A percentile compares a stretch with the other conserved stretches of the same genome.
Evolutionary conservation across 1,139 yeast species (phyloP).

Genomic region (Hyphopichia buzzinii): DNA sequence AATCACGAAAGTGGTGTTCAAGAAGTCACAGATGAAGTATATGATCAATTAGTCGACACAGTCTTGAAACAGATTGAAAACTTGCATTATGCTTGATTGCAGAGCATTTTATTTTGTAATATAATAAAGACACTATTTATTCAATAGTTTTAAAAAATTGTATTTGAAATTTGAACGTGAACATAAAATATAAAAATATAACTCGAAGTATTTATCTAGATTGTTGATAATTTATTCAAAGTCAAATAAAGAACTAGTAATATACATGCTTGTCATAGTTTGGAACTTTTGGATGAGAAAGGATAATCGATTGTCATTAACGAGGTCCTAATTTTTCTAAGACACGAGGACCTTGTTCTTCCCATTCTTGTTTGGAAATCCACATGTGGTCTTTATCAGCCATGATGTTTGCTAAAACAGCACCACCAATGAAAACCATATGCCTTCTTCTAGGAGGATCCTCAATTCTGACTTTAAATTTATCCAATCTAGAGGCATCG

Average conservation of each 20-base stretch:
- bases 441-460: slow-evolving; percentile 99
- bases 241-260: no score
- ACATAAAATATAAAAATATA: slow-evolving; percentile 1
- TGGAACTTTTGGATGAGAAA: no score
- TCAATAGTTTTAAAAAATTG: background rate
- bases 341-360: slow-evolving; percentile 87
- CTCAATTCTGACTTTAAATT: slow-evolving; percentile 94
- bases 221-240: no score
- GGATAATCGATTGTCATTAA: no score
- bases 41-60: slow-evolving; percentile 40
- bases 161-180: background rate
- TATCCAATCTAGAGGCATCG: slow-evolving; percentile 81
- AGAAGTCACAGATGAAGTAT: slow-evolving; percentile 36
- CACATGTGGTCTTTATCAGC: slow-evolving; percentile 98
- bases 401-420: slow-evolving; percentile 96
- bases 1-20: slow-evolving; percentile 34
- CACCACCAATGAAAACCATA: slow-evolving; percentile 99
- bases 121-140: background rate
- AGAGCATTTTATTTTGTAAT: background rate
- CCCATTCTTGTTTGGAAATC: slow-evolving; percentile 96
- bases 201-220: no score
- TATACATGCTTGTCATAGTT: background rate
- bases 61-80: slow-evolving; percentile 41
- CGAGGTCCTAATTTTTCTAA: slow-evolving; percentile 93
- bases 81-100: slow-evolving; percentile 30